Conservation (phyloP, 2,329 filamentous ascomycete species). For the Cylindrodendrum hubeiense region DNA sequence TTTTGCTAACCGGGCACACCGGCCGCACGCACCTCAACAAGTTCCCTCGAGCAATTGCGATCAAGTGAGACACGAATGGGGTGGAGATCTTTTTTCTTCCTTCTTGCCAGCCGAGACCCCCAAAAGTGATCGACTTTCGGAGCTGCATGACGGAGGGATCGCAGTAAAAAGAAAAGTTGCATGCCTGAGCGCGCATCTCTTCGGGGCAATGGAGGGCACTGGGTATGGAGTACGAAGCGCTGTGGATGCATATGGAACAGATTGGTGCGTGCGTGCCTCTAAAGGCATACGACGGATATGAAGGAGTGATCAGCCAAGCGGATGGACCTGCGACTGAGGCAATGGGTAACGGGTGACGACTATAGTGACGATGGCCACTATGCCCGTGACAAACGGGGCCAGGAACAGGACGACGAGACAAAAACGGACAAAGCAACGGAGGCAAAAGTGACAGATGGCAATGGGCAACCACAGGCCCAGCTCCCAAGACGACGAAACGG, state of each 20-base stretch:
- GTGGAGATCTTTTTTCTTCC: neutral
- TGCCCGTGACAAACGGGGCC: constrained; percentile 15
- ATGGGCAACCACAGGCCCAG: constrained; percentile 9
- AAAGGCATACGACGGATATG: constrained; percentile 19
- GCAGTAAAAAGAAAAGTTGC: constrained; percentile 28
- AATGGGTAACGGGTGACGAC: constrained; percentile 19
- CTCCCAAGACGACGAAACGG: constrained; percentile 1
- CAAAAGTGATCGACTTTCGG: constrained; percentile 11
- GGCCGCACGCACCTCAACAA: constrained; percentile 9
- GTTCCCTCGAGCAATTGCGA: constrained; percentile 11
- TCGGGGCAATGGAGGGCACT: constrained; percentile 4
- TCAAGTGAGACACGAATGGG: constrained; percentile 14
- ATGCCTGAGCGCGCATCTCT: constrained; percentile 18
- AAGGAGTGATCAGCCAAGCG: constrained; percentile 14
- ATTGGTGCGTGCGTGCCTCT: constrained; percentile 1
- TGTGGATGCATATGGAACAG: constrained; percentile 10
- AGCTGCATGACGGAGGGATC: constrained; percentile 24
- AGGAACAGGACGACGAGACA: constrained; percentile 32
- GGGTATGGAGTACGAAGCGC: constrained; percentile 2
- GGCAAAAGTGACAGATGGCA: constrained; percentile 30
- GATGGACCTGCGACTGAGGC: neutral
- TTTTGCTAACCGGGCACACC: constrained; percentile 13
- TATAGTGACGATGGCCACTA: constrained; percentile 5
- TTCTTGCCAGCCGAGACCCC: neutral
- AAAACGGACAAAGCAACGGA: constrained; percentile 24